Evolutionary conservation across 116 monocot species (phyloP), one percentile per base, ranked within the genome.

Genomic region (Iris pallida): DNA sequence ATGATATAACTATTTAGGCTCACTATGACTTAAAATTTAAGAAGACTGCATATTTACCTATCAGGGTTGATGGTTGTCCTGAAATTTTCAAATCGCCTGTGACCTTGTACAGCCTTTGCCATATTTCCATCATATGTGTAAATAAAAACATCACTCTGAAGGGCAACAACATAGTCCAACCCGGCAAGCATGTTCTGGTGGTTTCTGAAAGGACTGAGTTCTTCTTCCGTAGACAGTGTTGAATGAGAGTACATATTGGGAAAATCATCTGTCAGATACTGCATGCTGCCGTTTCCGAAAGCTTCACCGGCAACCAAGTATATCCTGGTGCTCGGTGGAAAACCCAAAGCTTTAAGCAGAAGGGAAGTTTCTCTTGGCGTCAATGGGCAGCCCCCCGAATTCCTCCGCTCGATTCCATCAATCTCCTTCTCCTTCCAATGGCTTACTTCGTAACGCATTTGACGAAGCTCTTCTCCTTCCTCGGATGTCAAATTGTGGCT

Each of bases 391-490:
- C 89, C 92, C 13, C 96, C 96, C 11, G 81, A 57, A 41, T 68
- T 75, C 63, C 96, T 66, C 64, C 80, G 82, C 65, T 92, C 92
- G 44, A 77, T 68, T 71, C 78, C 89, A 78, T 96, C 80, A 56
- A 96, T 96, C 64, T 92, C 96, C 59, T 96, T 96, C 67, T 96
- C 96, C 65, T 96, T 96, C 96, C 96, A 95, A 47, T 95, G 95
- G 62, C 71, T 78, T 59, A 92, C 87, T 41, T 89, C 85, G 76
- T 92, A 83, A 51, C 92, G 86, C 96, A 96, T 96, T 66, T 72
- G 75, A n/a, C 73, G 81, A 59, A 96, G 81, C 44, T 86, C 89
- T 40, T 89, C 85, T 14, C 67, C 89, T 81, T 96, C 92, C 44
- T 82, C 82, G 63, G 72, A 55, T 53, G 89, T 92, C 83, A 96